Percentiles rank a stretch among this genome's conserved stretches.
These are phyloP conservation scores for Yarrowia porcina DNA, from an alignment of 805 yeast genomes.

Conservation along the genomic window DNA sequence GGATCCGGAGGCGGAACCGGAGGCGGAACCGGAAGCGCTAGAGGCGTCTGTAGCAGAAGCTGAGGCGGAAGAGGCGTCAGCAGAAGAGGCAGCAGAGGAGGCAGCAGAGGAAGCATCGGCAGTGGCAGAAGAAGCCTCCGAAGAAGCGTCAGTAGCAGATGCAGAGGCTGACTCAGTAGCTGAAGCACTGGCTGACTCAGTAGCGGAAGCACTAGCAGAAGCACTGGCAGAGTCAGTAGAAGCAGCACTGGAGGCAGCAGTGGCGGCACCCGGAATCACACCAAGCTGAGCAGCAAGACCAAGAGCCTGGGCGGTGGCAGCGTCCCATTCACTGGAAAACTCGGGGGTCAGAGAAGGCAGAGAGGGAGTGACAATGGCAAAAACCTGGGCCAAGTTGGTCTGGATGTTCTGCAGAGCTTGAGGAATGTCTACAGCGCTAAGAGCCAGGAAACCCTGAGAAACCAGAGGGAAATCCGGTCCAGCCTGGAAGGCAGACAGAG, in stretches of 20 bases:
- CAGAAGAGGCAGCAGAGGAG: neutral
- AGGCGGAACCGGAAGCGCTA: neutral
- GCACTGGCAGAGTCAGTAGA: neutral
- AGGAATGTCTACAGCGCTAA: neutral
- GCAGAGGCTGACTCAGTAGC: neutral
- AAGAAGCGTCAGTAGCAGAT: neutral
- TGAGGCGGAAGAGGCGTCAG: neutral
- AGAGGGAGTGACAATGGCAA: neutral
- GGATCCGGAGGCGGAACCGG: neutral
- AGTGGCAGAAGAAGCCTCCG: neutral
- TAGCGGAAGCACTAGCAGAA: neutral
- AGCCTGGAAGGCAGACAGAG: neutral
- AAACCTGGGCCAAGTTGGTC: neutral
- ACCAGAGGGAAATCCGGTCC: neutral
- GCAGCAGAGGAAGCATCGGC: neutral
- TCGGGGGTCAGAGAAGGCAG: slow-evolving; percentile 10
- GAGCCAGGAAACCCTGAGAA: neutral
- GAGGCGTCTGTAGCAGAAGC: neutral
- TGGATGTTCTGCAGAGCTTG: neutral
- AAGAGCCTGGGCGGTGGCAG: neutral
- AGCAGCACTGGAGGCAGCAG: neutral
- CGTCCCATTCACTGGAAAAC: slow-evolving; percentile 4
- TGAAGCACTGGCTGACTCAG: neutral
- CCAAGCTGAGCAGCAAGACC: too few species aligned
- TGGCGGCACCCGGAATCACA: neutral